Evolutionary conservation across 2,329 filamentous ascomycete genomes (phyloP).

Genomic region (Xylaria sp.): DNA sequence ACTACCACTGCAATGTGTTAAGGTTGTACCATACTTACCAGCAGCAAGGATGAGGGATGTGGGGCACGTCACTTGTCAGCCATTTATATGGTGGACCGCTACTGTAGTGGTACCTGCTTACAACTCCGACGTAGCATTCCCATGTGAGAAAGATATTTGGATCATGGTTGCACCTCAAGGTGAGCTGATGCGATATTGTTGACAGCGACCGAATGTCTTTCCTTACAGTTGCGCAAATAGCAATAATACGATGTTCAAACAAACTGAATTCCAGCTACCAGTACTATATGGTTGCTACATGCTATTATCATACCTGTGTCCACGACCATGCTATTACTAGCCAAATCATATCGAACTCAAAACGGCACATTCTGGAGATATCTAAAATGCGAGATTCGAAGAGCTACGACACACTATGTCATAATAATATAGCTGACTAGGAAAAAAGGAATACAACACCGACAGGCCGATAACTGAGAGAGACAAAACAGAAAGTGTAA

Average conservation of each 20-base stretch:
- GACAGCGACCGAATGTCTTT: background rate
- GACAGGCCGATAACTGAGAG: background rate
- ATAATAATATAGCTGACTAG: background rate
- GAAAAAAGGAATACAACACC: background rate
- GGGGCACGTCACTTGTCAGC: conserved; percentile 12
- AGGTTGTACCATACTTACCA: background rate
- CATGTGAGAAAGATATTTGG: background rate
- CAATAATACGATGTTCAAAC: background rate
- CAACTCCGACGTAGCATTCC: background rate
- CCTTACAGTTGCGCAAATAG: background rate
- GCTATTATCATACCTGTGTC: background rate
- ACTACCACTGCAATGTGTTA: background rate
- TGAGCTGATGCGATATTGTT: background rate
- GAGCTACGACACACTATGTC: background rate
- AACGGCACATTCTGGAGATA: background rate
- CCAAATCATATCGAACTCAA: background rate
- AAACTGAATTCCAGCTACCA: background rate
- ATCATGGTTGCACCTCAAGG: background rate
- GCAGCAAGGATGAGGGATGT: background rate
- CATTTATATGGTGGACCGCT: background rate
- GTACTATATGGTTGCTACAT: background rate
- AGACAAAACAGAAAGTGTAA: background rate
- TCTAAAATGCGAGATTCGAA: background rate
- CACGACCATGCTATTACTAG: background rate
- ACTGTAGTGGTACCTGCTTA: background rate